A percentile compares a stretch with the other conserved stretches of the same genome.
These are phyloP conservation scores for Termitomyces bulborhizus DNA, from an alignment of 768 basidiomycete genomes.

Conservation along the genomic window DNA sequence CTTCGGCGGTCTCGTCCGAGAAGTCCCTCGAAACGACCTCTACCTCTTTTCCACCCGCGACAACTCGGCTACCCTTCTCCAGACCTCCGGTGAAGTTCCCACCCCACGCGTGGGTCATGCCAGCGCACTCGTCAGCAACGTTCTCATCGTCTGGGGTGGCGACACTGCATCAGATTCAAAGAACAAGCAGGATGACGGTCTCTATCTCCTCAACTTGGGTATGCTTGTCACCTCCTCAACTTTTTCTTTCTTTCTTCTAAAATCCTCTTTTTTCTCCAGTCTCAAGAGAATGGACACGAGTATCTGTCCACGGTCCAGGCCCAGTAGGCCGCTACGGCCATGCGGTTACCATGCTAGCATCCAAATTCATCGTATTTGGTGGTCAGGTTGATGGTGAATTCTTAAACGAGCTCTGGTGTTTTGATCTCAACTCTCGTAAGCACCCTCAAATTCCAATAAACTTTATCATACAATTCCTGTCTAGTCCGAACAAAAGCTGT, in stretches of 20 bases:
- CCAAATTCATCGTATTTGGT: conserved; percentile 92
- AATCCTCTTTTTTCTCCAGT: conserved; percentile 36
- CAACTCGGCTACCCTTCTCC: conserved; percentile 72
- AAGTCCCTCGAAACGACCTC: conserved; percentile 85
- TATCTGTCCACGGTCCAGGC: conserved; percentile 66
- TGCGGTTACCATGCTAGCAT: conserved; percentile 86
- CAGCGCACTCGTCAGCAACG: conserved; percentile 91
- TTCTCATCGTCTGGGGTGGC: conserved; percentile 96
- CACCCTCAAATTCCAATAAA: conserved; percentile 6
- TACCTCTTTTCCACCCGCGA: conserved; percentile 84
- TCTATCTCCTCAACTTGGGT: conserved; percentile 95
- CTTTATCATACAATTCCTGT: conserved; percentile 3
- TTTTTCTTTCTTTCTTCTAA: background rate
- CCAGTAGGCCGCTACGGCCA: conserved; percentile 95
- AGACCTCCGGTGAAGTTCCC: conserved; percentile 86
- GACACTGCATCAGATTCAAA: conserved; percentile 82
- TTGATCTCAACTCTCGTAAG: conserved; percentile 92
- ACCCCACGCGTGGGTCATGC: conserved; percentile 94
- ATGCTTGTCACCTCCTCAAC: conserved; percentile 24
- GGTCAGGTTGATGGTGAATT: conserved; percentile 95
- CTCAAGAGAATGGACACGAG: conserved; percentile 92
- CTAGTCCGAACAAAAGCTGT: conserved; percentile 75
- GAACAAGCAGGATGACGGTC: conserved; percentile 77
- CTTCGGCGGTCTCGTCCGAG: conserved; percentile 94
- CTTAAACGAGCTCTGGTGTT: conserved; percentile 92